These are phyloP conservation scores for Fusarium temperatum DNA, from an alignment of 2,329 filamentous ascomycete species.

Conservation along the genomic window DNA sequence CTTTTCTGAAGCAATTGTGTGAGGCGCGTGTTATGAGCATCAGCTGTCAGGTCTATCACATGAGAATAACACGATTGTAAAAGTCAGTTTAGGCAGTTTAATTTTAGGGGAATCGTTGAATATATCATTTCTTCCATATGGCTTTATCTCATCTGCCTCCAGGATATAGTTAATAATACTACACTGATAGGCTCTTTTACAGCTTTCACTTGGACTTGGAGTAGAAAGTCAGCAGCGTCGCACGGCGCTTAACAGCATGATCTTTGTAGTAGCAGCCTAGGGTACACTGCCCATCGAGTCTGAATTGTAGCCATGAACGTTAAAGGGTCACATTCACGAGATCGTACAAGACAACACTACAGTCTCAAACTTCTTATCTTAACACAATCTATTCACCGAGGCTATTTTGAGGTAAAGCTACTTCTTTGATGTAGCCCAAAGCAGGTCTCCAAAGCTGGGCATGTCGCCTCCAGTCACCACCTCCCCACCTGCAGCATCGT, in stretches of 20 bases:
- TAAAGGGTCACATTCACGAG: accelerated
- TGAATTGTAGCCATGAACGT: too few relatives aligned
- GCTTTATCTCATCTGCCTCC: too few relatives aligned
- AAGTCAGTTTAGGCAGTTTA: too few relatives aligned
- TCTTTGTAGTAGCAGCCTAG: accelerated
- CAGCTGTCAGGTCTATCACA: too few relatives aligned
- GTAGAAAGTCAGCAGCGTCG: too few relatives aligned
- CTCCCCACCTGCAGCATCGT: not conserved
- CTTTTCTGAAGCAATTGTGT: accelerated
- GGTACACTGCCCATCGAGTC: too few relatives aligned
- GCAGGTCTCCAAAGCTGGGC: not conserved
- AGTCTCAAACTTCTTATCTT: too few relatives aligned
- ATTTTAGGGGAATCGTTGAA: accelerated
- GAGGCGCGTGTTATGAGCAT: too few relatives aligned
- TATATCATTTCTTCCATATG: not conserved
- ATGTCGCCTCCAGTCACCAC: not conserved
- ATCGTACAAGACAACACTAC: accelerated
- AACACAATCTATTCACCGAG: accelerated
- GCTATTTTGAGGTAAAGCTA: not conserved
- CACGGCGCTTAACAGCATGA: accelerated
- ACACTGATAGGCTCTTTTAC: too few relatives aligned
- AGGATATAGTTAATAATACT: too few relatives aligned
- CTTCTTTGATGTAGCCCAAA: not conserved
- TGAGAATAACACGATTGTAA: too few relatives aligned
- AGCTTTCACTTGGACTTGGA: too few relatives aligned